phyloP scores from a whole-genome alignment of 352 stramenopile genomes.

The Pythium folliculosum region DNA sequence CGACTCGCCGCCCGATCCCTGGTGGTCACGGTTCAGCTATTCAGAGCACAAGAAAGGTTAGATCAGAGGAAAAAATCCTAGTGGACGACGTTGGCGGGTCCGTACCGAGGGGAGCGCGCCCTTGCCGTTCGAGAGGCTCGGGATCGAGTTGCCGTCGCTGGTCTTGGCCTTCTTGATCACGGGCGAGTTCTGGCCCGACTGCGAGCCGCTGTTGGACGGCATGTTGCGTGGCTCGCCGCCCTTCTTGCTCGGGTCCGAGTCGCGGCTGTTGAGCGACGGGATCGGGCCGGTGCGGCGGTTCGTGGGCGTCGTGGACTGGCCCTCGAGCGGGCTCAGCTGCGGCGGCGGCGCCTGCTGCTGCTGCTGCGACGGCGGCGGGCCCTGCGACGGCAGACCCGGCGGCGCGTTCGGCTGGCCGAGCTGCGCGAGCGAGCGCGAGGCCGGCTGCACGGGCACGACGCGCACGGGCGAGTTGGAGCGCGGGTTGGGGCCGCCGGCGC shows the following conservation, averaged over 20 bases:
- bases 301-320: slow-evolving; percentile 54
- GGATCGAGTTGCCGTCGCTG: slow-evolving; percentile 49
- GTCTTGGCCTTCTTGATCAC: slow-evolving; percentile 82
- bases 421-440: slow-evolving; percentile 69
- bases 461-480: slow-evolving; percentile 63
- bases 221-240: slow-evolving; percentile 31
- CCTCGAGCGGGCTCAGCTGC: slow-evolving; percentile 64
- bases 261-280: slow-evolving; percentile 59
- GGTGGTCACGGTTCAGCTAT: slow-evolving; percentile 65
- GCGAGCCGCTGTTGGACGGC: slow-evolving; percentile 30
- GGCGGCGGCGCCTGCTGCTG: slow-evolving; percentile 28
- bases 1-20: slow-evolving; percentile 51
- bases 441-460: slow-evolving; percentile 67
- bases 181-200: slow-evolving; percentile 52
- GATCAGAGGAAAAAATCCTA: slow-evolving; percentile 16
- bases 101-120: slow-evolving; percentile 50
- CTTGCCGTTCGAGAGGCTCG: slow-evolving; percentile 75
- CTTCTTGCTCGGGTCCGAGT: slow-evolving; percentile 63
- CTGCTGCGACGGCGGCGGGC: slow-evolving; percentile 29
- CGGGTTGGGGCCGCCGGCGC: slow-evolving; percentile 31
- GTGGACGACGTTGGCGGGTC: slow-evolving; percentile 21
- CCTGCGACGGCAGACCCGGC: slow-evolving; percentile 25
- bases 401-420: slow-evolving; percentile 54
- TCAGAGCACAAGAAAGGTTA: slow-evolving; percentile 45
- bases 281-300: slow-evolving; percentile 54